A percentile compares a stretch with the other conserved stretches of the same genome.
Conservation (phyloP, 1,284 basidiomycete species). For the Sanghuangporus weigelae region DNA sequence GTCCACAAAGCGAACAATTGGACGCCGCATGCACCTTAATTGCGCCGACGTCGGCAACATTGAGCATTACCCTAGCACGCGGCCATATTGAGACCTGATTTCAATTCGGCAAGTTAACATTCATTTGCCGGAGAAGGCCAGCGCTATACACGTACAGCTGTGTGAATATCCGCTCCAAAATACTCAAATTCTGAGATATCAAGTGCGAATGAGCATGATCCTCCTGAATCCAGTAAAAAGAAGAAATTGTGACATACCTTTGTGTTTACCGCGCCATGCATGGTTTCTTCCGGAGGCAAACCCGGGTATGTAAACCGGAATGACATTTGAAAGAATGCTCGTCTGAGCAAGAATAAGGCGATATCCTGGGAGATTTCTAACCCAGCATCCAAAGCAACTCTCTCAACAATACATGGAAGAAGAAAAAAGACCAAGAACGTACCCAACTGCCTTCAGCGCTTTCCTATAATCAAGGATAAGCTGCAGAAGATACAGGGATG, state of each 20-base stretch:
- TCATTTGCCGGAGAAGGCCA: not conserved
- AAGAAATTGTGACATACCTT: slow-evolving; percentile 1
- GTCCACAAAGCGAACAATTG: not conserved
- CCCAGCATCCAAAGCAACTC: not conserved
- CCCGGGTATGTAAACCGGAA: slow-evolving; percentile 9
- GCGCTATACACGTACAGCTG: not conserved
- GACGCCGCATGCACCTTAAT: slow-evolving; percentile 27
- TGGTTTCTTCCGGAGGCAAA: slow-evolving; percentile 7
- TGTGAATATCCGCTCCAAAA: slow-evolving; percentile 12
- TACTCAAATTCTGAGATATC: slow-evolving; percentile 9
- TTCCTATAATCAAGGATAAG: slow-evolving; percentile 5
- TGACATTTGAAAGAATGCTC: slow-evolving; percentile 6
- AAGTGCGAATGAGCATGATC: not conserved
- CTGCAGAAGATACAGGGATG: slow-evolving; percentile 10
- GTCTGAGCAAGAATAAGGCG: slow-evolving; percentile 8
- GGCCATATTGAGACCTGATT: slow-evolving; percentile 15
- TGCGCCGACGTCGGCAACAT: slow-evolving; percentile 36
- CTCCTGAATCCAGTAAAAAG: not conserved
- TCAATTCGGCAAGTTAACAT: not conserved
- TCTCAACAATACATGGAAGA: not conserved
- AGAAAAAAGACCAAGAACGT: not conserved
- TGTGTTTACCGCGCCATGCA: slow-evolving; percentile 2
- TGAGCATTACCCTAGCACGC: slow-evolving; percentile 5
- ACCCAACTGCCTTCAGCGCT: slow-evolving; percentile 10
- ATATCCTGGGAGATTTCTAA: slow-evolving; percentile 15